phyloP scores from a whole-genome alignment of 164 flowering plant species.

The Paratinospora sagittata region DNA sequence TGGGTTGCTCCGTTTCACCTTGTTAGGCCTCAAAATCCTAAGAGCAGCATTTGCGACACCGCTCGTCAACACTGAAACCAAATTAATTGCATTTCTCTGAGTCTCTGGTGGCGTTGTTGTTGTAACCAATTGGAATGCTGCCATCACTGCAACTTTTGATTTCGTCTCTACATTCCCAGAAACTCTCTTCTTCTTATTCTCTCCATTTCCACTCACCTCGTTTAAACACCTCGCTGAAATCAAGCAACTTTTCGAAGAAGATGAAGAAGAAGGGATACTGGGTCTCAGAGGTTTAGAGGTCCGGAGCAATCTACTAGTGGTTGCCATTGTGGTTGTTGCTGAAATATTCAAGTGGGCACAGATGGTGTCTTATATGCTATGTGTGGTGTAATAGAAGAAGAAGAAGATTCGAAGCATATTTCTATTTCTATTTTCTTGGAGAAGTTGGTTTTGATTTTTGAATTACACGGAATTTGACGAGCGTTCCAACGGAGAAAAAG shows the following conservation, averaged over 20 bases:
- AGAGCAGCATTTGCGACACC: slow-evolving; percentile 10
- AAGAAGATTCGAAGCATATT: slow-evolving; percentile 46
- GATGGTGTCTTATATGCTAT: not conserved
- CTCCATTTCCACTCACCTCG: slow-evolving; percentile 10
- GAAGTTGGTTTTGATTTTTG: slow-evolving; percentile 12
- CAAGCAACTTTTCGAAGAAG: slow-evolving; percentile 10
- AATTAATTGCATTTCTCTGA: slow-evolving; percentile 11
- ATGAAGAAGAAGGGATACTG: slow-evolving; percentile 12
- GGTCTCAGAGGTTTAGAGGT: slow-evolving; percentile 19
- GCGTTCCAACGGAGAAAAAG: not conserved
- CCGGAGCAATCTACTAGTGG: slow-evolving; percentile 28
- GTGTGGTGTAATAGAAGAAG: not conserved
- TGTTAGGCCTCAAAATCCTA: slow-evolving; percentile 13
- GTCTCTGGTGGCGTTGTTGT: slow-evolving; percentile 16
- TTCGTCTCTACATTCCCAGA: slow-evolving; percentile 15
- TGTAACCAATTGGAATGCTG: slow-evolving; percentile 16
- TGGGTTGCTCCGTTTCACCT: slow-evolving; percentile 18
- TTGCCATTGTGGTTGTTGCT: slow-evolving; percentile 26
- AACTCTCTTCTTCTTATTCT: slow-evolving; percentile 10
- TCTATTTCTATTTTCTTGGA: slow-evolving; percentile 17
- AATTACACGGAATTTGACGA: not conserved
- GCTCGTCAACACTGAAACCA: slow-evolving; percentile 18
- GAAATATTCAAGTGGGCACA: no score
- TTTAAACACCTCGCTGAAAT: slow-evolving; percentile 9
- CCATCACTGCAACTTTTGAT: slow-evolving; percentile 15